Conservation (phyloP, 2,329 filamentous ascomycete species). For the Celoporthe dispersa region DNA sequence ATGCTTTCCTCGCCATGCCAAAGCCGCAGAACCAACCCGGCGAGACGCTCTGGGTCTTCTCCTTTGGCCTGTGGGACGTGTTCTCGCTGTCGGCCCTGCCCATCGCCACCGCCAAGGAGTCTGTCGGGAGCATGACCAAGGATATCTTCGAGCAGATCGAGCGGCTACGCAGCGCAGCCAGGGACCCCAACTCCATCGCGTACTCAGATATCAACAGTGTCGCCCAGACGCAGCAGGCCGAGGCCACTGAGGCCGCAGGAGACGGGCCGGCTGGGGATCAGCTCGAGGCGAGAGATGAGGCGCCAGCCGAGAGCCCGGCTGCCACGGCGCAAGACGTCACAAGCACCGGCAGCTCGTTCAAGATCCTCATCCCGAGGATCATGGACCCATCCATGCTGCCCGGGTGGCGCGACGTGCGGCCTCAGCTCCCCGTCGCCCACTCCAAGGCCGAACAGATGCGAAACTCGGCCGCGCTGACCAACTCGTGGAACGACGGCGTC, state of each 20-base stretch:
- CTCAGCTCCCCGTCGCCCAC: slow-evolving; percentile 49
- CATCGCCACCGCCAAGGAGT: slow-evolving; percentile 41
- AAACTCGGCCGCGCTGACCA: slow-evolving; percentile 56
- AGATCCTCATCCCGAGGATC: slow-evolving; percentile 55
- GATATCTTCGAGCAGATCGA: slow-evolving; percentile 53
- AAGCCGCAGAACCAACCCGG: slow-evolving; percentile 40
- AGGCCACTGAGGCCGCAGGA: slow-evolving; percentile 30
- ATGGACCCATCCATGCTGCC: slow-evolving; percentile 60
- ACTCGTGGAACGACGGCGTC: slow-evolving; percentile 54
- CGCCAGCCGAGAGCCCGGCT: not conserved
- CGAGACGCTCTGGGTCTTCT: slow-evolving; percentile 59
- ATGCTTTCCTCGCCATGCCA: slow-evolving; percentile 49
- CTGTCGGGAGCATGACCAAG: slow-evolving; percentile 43
- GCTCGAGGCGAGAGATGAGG: slow-evolving; percentile 18
- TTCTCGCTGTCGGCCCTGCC: slow-evolving; percentile 57
- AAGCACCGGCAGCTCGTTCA: slow-evolving; percentile 42
- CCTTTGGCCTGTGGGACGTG: slow-evolving; percentile 59
- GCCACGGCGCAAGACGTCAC: not conserved
- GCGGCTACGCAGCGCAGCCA: slow-evolving; percentile 49
- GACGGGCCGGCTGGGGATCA: slow-evolving; percentile 23
- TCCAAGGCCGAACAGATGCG: slow-evolving; percentile 56
- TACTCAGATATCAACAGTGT: slow-evolving; percentile 49
- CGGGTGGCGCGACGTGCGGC: slow-evolving; percentile 53
- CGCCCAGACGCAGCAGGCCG: slow-evolving; percentile 36
- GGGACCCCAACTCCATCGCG: slow-evolving; percentile 47